Percentiles rank a stretch among this genome's conserved stretches.
Evolutionary conservation across 2,329 filamentous ascomycete species (phyloP).

Genomic region (Alternaria dauci): DNA sequence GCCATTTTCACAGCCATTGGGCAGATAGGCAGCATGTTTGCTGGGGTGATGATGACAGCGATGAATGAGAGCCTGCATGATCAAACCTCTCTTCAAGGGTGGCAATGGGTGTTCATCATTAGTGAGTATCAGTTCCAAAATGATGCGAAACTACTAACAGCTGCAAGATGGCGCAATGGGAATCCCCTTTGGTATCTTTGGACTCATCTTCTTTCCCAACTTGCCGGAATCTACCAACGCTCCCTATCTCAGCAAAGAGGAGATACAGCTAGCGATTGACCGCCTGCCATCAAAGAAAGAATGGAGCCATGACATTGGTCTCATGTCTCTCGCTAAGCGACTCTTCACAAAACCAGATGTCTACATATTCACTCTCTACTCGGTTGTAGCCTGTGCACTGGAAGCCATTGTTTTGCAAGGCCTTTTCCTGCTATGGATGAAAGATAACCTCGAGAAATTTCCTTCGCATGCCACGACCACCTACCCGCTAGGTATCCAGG

Average conservation of each 20-base stretch:
- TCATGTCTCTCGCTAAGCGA: constrained; percentile 34
- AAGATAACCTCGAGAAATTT: constrained; percentile 28
- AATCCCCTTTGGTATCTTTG: constrained; percentile 41
- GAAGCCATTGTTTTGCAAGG: constrained; percentile 47
- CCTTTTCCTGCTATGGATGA: constrained; percentile 39
- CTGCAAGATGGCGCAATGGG: constrained; percentile 40
- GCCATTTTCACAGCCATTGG: constrained; percentile 43
- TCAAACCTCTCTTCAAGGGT: constrained; percentile 31
- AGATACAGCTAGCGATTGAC: constrained; percentile 36
- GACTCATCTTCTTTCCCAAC: constrained; percentile 39
- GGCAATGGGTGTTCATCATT: constrained; percentile 44
- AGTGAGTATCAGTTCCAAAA: constrained; percentile 16
- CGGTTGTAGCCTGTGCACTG: constrained; percentile 47
- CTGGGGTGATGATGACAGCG: constrained; percentile 46
- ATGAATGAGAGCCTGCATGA: constrained; percentile 38
- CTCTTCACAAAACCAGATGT: constrained; percentile 38
- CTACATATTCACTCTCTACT: constrained; percentile 53
- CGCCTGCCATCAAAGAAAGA: constrained; percentile 37
- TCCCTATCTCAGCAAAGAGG: constrained; percentile 35
- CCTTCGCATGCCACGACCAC: constrained; percentile 62
- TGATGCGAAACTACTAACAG: constrained; percentile 5
- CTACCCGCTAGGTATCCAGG: constrained; percentile 66
- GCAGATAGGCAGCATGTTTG: constrained; percentile 44
- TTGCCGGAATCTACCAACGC: constrained; percentile 37
- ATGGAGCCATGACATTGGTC: constrained; percentile 36